These are phyloP conservation scores for Claviceps humidiphila DNA, from an alignment of 2,329 filamentous ascomycete genomes.

Conservation along the genomic window DNA sequence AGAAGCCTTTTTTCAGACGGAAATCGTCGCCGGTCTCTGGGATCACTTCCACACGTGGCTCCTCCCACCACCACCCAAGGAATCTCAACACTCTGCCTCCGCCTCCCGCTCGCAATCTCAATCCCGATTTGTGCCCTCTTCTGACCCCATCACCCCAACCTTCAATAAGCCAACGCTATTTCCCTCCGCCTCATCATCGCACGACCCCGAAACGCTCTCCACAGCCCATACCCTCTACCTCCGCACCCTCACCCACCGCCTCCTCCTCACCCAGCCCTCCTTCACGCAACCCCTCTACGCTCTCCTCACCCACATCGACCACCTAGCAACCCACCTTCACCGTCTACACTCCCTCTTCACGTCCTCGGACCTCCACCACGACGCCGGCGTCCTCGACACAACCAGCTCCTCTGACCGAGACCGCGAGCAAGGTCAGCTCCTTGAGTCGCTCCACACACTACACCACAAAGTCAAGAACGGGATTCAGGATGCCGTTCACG, in stretches of 20 bases:
- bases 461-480: slow-evolving; percentile 52
- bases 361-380: slow-evolving; percentile 65
- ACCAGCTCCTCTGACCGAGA: slow-evolving; percentile 49
- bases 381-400: slow-evolving; percentile 68
- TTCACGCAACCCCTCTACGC: slow-evolving; percentile 55
- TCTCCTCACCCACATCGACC: slow-evolving; percentile 64
- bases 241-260: slow-evolving; percentile 47
- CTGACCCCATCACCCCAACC: not conserved
- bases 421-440: slow-evolving; percentile 58
- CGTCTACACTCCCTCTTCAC: slow-evolving; percentile 66
- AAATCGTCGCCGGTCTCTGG: slow-evolving; percentile 74
- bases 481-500: slow-evolving; percentile 53
- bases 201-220: slow-evolving; percentile 76
- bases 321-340: slow-evolving; percentile 62
- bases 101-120: not conserved
- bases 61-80: slow-evolving; percentile 16
- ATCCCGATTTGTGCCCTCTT: no score
- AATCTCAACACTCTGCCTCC: not conserved
- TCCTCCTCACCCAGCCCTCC: slow-evolving; percentile 49
- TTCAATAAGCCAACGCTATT: not conserved
- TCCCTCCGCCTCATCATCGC: slow-evolving; percentile 15
- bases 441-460: slow-evolving; percentile 48
- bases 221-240: slow-evolving; percentile 70
- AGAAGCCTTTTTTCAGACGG: slow-evolving; percentile 77
- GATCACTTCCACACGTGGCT: slow-evolving; percentile 69